phyloP scores from a whole-genome alignment of 1,139 yeast species.

The Hyphopichia pseudoburtonii region DNA sequence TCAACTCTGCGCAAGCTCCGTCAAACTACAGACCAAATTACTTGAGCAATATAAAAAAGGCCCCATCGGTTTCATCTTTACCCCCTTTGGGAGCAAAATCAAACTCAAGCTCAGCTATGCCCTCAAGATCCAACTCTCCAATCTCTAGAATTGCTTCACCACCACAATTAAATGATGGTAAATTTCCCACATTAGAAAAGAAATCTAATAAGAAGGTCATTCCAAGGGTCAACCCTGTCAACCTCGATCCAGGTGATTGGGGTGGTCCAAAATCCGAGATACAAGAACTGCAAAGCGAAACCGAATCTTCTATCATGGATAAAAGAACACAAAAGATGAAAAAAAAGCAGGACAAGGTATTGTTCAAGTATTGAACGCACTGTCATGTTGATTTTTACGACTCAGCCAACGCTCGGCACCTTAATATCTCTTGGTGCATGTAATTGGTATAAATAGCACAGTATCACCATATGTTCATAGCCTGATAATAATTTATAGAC shows the following conservation, averaged over 20 bases:
- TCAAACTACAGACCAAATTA: constrained; percentile 31
- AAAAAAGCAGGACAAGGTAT: constrained; percentile 24
- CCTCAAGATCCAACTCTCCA: constrained; percentile 9
- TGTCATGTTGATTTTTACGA: too few species aligned
- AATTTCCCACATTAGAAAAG: constrained; percentile 44
- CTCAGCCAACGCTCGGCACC: too few species aligned
- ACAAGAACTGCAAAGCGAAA: constrained; percentile 7
- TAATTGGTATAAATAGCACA: too few species aligned
- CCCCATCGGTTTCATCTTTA: constrained; percentile 14
- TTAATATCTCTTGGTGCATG: too few species aligned
- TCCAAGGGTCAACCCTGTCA: constrained; percentile 41
- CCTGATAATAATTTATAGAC: too few species aligned
- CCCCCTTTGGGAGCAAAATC: constrained; percentile 16
- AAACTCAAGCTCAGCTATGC: constrained; percentile 7
- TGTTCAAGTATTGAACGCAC: constrained; percentile 1
- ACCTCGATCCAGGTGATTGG: constrained; percentile 27
- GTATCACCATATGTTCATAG: too few species aligned
- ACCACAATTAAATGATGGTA: constrained; percentile 15
- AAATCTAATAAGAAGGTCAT: constrained; percentile 33
- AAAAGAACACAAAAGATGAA: constrained; percentile 29
- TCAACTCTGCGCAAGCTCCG: constrained; percentile 18
- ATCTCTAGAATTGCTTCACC: constrained; percentile 8
- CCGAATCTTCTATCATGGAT: constrained; percentile 17
- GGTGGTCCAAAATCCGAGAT: constrained; percentile 13
- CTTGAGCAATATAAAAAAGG: constrained; percentile 20